Percentiles rank a stretch among this genome's conserved stretches.
These are phyloP conservation scores for Kwoniella sp. DNA, from an alignment of 768 basidiomycete genomes.

Conservation along the genomic window DNA sequence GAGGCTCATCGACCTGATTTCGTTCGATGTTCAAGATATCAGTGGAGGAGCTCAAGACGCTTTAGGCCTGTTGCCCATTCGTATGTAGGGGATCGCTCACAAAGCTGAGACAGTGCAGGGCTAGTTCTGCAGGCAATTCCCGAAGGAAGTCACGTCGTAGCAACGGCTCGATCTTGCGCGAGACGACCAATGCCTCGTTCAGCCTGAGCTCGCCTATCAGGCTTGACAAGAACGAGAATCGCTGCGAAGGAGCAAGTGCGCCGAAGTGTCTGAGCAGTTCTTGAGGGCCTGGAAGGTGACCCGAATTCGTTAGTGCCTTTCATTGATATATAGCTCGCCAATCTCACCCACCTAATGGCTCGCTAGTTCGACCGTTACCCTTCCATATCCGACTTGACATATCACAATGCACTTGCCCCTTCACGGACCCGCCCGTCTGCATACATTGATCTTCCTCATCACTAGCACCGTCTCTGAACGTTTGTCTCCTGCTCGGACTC, in stretches of 20 bases:
- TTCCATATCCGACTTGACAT: conserved; percentile 8
- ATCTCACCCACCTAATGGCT: conserved; percentile 1
- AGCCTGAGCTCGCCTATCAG: conserved; percentile 45
- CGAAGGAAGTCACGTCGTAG: conserved; percentile 57
- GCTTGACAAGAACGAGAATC: conserved; percentile 43
- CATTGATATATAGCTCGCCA: not conserved
- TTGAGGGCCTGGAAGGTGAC: conserved; percentile 5
- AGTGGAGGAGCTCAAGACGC: not conserved
- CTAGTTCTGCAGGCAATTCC: conserved; percentile 70
- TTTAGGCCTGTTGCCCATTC: not conserved
- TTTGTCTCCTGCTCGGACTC: conserved; percentile 29
- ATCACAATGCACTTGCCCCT: not conserved
- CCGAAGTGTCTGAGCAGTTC: conserved; percentile 24
- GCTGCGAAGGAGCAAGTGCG: conserved; percentile 8
- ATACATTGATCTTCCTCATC: not conserved
- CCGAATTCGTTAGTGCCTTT: not conserved
- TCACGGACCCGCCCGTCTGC: not conserved
- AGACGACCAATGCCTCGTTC: conserved; percentile 50
- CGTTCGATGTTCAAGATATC: not conserved
- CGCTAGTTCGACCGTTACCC: conserved; percentile 9
- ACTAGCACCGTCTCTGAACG: conserved; percentile 23
- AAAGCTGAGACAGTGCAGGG: conserved; percentile 72
- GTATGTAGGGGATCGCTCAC: conserved; percentile 37
- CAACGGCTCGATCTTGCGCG: conserved; percentile 50
- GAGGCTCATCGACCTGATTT: conserved; percentile 71